phyloP scores from a whole-genome alignment of 129 eudicot genomes.

The Centaurea solstitialis region DNA sequence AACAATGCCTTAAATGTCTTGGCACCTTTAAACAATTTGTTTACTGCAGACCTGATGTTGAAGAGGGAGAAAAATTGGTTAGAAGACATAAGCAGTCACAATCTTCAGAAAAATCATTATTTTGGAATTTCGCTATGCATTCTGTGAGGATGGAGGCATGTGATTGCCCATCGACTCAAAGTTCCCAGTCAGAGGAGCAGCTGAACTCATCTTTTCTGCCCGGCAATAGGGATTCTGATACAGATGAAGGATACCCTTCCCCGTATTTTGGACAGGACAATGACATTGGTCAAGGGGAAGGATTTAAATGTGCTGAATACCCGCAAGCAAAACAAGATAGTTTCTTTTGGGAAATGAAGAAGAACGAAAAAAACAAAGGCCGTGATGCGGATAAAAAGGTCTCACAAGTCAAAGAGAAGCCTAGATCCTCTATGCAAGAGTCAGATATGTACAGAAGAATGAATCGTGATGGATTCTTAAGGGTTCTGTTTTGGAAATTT shows the following conservation, averaged over 20 bases:
- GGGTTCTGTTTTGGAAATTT: conserved; percentile 91
- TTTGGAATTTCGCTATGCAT: conserved; percentile 96
- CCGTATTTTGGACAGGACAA: conserved; percentile 24
- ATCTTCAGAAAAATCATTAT: conserved; percentile 78
- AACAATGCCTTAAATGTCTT: too few species aligned
- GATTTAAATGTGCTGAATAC: conserved; percentile 27
- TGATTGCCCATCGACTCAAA: conserved; percentile 84
- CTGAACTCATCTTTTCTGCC: conserved; percentile 54
- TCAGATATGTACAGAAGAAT: conserved; percentile 80
- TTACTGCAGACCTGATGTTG: conserved; percentile 80
- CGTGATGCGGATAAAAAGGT: conserved; percentile 63
- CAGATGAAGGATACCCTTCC: conserved; percentile 38
- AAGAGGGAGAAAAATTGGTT: conserved; percentile 86
- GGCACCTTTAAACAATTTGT: conserved; percentile 4
- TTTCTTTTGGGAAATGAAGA: conserved; percentile 58
- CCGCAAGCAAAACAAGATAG: conserved; percentile 47
- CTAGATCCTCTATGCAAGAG: conserved; percentile 79
- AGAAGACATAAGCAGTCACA: conserved; percentile 84
- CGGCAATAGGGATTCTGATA: conserved; percentile 40
- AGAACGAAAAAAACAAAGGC: conserved; percentile 60
- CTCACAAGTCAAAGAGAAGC: conserved; percentile 73
- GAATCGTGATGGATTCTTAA: conserved; percentile 72
- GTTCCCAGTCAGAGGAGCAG: conserved; percentile 43
- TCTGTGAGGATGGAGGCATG: conserved; percentile 99
- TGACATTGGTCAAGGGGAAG: conserved; percentile 38